phyloP scores from a whole-genome alignment of 2,329 filamentous ascomycete genomes.

The Aspergillus costaricaensis region DNA sequence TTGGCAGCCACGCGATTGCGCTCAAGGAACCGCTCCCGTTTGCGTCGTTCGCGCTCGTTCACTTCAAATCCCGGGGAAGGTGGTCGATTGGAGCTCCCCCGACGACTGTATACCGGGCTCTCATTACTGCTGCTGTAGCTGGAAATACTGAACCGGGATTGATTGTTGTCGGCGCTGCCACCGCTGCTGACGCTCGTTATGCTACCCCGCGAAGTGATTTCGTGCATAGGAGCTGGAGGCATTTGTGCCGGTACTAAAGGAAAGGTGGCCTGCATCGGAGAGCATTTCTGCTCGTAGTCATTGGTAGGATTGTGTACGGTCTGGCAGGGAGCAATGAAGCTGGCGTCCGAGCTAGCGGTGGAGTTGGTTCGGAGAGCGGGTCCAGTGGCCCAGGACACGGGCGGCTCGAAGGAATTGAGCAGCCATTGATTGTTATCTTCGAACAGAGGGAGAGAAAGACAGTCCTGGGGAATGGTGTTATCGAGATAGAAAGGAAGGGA shows the following conservation, averaged over 20 bases:
- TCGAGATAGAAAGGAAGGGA: neutral
- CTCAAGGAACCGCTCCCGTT: slow-evolving; percentile 57
- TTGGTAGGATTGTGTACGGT: neutral
- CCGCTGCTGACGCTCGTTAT: neutral
- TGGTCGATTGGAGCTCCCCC: neutral
- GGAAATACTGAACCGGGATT: neutral
- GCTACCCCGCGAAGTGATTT: slow-evolving; percentile 4
- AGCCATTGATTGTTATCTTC: neutral
- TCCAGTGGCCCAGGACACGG: neutral
- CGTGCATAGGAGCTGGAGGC: neutral
- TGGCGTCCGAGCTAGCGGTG: neutral
- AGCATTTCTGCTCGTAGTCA: neutral
- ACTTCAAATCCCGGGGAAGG: neutral
- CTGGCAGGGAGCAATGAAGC: neutral
- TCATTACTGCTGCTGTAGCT: neutral
- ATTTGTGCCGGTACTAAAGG: neutral
- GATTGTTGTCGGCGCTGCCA: neutral
- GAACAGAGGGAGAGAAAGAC: neutral
- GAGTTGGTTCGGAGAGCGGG: neutral
- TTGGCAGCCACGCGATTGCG: slow-evolving; percentile 61
- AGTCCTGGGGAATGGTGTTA: neutral
- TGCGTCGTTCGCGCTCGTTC: slow-evolving; percentile 21
- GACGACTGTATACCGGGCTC: neutral
- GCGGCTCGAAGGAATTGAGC: neutral
- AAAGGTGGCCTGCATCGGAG: neutral